A percentile compares a stretch with the other conserved stretches of the same genome.
These are phyloP conservation scores for Podospora bellae-mahoneyi DNA, from an alignment of 495 filamentous ascomycete species.

Conservation along the genomic window DNA sequence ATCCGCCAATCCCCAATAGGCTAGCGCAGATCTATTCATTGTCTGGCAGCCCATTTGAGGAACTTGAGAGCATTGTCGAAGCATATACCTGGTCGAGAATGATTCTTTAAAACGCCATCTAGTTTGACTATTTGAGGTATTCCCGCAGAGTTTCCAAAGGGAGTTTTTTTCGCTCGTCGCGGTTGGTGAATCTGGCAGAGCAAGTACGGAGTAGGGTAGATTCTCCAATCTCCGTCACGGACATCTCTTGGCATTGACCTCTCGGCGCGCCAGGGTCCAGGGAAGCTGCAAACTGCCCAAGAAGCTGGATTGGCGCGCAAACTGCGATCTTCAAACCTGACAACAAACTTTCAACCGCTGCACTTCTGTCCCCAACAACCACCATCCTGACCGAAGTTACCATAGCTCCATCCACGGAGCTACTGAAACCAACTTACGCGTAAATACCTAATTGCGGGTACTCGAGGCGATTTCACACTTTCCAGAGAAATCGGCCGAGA, in stretches of 20 bases:
- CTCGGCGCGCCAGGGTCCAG: neutral
- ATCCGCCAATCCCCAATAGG: neutral
- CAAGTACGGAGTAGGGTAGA: too few relatives aligned
- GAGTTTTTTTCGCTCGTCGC: too few relatives aligned
- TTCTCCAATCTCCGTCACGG: too few relatives aligned
- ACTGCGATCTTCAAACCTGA: neutral
- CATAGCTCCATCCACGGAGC: neutral
- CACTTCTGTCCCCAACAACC: neutral
- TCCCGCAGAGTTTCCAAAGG: too few relatives aligned
- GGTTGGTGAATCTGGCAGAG: too few relatives aligned
- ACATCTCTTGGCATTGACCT: neutral
- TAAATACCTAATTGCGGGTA: neutral
- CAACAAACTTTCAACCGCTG: neutral
- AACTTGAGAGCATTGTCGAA: too few relatives aligned
- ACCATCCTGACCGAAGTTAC: neutral
- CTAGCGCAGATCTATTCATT: neutral
- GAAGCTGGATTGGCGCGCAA: neutral
- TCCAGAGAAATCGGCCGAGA: neutral
- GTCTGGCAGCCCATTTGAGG: neutral
- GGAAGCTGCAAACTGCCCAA: neutral
- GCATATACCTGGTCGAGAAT: too few relatives aligned
- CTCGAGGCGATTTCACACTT: neutral
- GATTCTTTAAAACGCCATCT: too few relatives aligned
- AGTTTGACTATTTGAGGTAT: too few relatives aligned
- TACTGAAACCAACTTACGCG: neutral